Conservation (phyloP, 805 yeast genomes). For the Candida pini region DNA sequence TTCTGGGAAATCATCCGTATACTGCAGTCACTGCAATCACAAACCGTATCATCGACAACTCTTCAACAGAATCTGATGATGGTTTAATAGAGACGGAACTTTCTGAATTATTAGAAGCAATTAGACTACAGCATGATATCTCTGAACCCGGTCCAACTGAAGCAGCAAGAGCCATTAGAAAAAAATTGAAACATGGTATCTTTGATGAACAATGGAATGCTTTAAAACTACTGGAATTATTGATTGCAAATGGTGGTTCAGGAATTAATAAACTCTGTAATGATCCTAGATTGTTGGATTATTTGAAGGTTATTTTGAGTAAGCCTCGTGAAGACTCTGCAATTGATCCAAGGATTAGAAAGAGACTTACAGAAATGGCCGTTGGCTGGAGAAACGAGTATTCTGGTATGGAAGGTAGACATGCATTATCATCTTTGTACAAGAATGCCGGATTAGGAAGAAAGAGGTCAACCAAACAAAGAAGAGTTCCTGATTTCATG, state of each 20-base stretch:
- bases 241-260: constrained; percentile 51
- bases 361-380: constrained; percentile 46
- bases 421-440: constrained; percentile 43
- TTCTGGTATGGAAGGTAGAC: constrained; percentile 41
- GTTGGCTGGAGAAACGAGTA: constrained; percentile 64
- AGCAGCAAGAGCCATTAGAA: constrained; percentile 87
- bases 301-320: constrained; percentile 44
- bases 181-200: constrained; percentile 82
- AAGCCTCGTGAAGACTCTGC: constrained; percentile 27
- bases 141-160: constrained; percentile 49
- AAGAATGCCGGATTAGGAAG: constrained; percentile 33
- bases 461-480: not conserved
- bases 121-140: constrained; percentile 29
- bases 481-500: constrained; percentile 38
- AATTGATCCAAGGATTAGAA: constrained; percentile 38
- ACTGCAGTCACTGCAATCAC: constrained; percentile 66
- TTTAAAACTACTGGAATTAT: constrained; percentile 47
- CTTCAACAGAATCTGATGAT: constrained; percentile 38
- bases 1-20: constrained; percentile 54
- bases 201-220: constrained; percentile 61
- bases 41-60: constrained; percentile 41
- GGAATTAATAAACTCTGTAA: constrained; percentile 46
- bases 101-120: constrained; percentile 53
- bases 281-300: constrained; percentile 63
- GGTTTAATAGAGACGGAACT: constrained; percentile 38